Conservation (phyloP, 495 filamentous ascomycete species). For the Penicillium verhagenii region DNA sequence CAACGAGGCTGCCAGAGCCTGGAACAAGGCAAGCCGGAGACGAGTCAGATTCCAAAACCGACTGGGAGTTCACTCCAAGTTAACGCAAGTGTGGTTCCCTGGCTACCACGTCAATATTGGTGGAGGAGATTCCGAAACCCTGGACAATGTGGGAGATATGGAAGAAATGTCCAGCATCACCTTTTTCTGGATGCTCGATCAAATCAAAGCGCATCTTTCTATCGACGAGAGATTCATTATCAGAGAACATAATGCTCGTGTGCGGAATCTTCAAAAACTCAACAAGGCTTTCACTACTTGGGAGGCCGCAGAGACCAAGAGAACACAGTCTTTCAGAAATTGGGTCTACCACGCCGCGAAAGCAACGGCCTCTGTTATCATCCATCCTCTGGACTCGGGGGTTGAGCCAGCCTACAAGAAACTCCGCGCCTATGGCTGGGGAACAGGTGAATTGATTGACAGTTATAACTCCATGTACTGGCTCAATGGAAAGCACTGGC, state of each 20-base stretch:
- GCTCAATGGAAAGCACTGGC: conserved; percentile 16
- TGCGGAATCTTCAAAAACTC: conserved; percentile 2
- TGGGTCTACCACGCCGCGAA: conserved; percentile 5
- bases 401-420: background rate
- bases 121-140: conserved; percentile 3
- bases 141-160: conserved; percentile 11
- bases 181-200: conserved; percentile 15
- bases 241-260: conserved; percentile 10
- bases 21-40: conserved; percentile 10
- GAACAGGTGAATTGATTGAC: conserved; percentile 14
- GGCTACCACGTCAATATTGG: conserved; percentile 13
- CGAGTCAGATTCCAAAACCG: conserved; percentile 10
- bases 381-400: background rate
- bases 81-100: conserved; percentile 15
- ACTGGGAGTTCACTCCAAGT: conserved; percentile 1
- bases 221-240: conserved; percentile 15
- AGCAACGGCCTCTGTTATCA: background rate
- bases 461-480: conserved; percentile 22
- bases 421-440: conserved; percentile 17
- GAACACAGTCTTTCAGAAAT: background rate
- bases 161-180: conserved; percentile 15
- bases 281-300: background rate
- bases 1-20: conserved; percentile 8
- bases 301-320: background rate
- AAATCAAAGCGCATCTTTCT: conserved; percentile 7